Evolutionary conservation across 2,329 filamentous ascomycete species (phyloP).

Genomic region (Ophiocordyceps sinensis): DNA sequence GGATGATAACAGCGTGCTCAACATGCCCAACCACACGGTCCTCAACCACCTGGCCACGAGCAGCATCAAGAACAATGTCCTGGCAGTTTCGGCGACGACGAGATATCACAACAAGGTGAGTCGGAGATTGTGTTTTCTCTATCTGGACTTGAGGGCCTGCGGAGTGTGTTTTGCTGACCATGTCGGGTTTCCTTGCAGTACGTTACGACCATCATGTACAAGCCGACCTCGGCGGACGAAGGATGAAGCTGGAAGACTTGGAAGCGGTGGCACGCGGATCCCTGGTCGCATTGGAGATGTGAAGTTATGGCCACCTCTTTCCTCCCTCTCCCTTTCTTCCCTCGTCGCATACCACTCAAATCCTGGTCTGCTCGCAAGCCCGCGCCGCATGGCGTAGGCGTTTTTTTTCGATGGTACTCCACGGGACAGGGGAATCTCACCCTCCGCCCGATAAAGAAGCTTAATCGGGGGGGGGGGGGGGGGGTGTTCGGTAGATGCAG

Average conservation of each 20-base stretch:
- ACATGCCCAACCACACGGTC: slow-evolving; percentile 94
- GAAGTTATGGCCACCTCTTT: too few relatives aligned
- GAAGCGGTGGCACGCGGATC: too few relatives aligned
- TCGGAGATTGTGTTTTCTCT: background rate
- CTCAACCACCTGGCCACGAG: slow-evolving; percentile 94
- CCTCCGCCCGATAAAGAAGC: too few relatives aligned
- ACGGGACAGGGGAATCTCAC: too few relatives aligned
- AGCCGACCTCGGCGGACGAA: slow-evolving; percentile 56
- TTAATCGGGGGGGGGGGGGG: too few relatives aligned
- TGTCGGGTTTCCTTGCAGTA: slow-evolving; percentile 42
- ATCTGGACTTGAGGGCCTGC: background rate
- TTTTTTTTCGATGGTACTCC: too few relatives aligned
- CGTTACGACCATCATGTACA: slow-evolving; percentile 95
- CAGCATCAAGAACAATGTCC: slow-evolving; percentile 91
- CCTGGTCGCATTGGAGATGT: background rate
- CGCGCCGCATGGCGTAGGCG: too few relatives aligned
- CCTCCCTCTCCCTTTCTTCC: too few relatives aligned
- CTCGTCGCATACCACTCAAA: too few relatives aligned
- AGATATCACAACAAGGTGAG: slow-evolving; percentile 86
- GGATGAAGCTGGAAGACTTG: slow-evolving; percentile 8
- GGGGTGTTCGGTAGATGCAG: too few relatives aligned
- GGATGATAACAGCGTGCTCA: slow-evolving; percentile 93
- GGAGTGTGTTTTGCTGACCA: background rate
- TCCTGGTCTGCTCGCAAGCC: too few relatives aligned
- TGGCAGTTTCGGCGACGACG: slow-evolving; percentile 94